A percentile compares a stretch with the other conserved stretches of the same genome.
Conservation (phyloP, 2,329 filamentous ascomycete species). For the Ophiostoma novo-ulmi region DNA sequence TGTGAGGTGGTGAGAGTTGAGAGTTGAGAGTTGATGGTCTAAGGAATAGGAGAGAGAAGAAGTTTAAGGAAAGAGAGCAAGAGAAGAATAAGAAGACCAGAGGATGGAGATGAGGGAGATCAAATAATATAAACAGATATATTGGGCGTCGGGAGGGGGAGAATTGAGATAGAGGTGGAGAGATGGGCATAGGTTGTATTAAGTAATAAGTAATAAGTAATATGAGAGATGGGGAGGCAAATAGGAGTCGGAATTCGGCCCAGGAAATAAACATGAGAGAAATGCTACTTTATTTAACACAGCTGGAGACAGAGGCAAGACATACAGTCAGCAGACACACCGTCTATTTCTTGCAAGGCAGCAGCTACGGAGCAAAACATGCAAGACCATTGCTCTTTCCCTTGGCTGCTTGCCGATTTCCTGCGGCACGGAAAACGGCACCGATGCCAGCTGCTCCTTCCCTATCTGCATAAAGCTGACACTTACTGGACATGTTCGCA, state of each 20-base stretch:
- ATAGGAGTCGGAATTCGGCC: not conserved
- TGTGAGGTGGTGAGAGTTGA: slow-evolving; percentile 4
- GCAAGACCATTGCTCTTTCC: not conserved
- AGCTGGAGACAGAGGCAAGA: not conserved
- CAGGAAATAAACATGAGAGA: not conserved
- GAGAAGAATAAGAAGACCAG: not conserved
- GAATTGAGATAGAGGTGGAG: not conserved
- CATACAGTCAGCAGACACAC: slow-evolving; percentile 7
- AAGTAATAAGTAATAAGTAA: not conserved
- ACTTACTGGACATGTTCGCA: not conserved
- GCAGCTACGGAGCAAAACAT: not conserved
- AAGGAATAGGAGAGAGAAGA: not conserved
- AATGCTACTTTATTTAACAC: not conserved
- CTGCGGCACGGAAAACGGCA: not conserved
- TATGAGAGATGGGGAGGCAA: not conserved
- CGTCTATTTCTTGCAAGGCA: not conserved
- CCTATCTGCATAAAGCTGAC: not conserved
- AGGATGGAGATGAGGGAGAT: not conserved
- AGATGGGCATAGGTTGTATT: slow-evolving; percentile 7
- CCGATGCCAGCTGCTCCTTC: not conserved
- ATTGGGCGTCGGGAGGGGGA: not conserved
- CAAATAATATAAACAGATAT: slow-evolving; percentile 1
- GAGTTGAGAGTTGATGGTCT: not conserved
- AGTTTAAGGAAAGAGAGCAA: not conserved
- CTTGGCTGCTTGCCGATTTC: not conserved